Percentiles rank a stretch among this genome's conserved stretches.
These are phyloP conservation scores for Fusarium coicis DNA, from an alignment of 2,329 filamentous ascomycete species.

Conservation along the genomic window DNA sequence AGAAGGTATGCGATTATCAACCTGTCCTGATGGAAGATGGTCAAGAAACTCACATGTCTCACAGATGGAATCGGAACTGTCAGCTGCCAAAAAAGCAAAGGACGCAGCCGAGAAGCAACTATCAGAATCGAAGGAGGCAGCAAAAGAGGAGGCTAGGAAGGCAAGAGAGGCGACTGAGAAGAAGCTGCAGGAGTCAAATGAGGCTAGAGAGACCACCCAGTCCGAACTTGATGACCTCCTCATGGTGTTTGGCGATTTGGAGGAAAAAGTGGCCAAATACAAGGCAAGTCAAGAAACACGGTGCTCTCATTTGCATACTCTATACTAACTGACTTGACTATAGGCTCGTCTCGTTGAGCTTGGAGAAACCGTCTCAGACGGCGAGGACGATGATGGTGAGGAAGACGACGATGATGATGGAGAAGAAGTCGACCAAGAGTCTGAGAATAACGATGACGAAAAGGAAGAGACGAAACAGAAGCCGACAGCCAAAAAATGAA, in stretches of 20 bases:
- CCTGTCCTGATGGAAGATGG: conserved; percentile 41
- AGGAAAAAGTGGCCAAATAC: conserved; percentile 80
- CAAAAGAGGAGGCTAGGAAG: conserved; percentile 60
- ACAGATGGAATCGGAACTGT: conserved; percentile 48
- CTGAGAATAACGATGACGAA: conserved; percentile 15
- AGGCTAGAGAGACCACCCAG: conserved; percentile 72
- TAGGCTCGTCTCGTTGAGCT: conserved; percentile 71
- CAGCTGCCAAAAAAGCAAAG: conserved; percentile 69
- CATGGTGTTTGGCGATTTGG: conserved; percentile 82
- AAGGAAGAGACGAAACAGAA: conserved; percentile 6
- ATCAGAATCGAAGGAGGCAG: conserved; percentile 65
- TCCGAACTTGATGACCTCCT: conserved; percentile 83
- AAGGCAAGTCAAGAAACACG: conserved; percentile 65
- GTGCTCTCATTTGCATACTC: neutral
- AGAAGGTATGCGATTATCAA: conserved; percentile 38
- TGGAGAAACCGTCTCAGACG: conserved; percentile 79
- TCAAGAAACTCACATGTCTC: conserved; percentile 30
- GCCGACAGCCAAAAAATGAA: conserved; percentile 1
- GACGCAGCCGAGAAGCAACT: conserved; percentile 57
- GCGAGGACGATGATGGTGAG: conserved; percentile 73
- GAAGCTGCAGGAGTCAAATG: conserved; percentile 58
- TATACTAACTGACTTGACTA: conserved; percentile 28
- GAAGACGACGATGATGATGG: conserved; percentile 51
- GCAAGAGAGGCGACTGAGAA: conserved; percentile 64
- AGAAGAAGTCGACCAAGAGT: conserved; percentile 30